A percentile compares a stretch with the other conserved stretches of the same genome.
Evolutionary conservation across 139 green algal genomes (phyloP).

Genomic region (Zygnema circumcarinatum): DNA sequence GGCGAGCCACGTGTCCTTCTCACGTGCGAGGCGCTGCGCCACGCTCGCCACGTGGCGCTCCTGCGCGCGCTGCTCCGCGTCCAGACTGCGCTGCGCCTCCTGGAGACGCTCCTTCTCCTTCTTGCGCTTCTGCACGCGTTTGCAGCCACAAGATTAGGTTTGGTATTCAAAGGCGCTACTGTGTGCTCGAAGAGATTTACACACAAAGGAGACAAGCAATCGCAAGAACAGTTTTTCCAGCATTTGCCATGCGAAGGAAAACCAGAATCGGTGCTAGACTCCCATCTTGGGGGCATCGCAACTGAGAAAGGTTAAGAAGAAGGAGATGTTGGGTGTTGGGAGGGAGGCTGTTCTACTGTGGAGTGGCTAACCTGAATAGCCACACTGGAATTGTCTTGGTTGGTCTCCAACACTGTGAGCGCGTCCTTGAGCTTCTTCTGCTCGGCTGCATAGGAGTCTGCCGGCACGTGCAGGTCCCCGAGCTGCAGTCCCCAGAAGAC

Average conservation of each 20-base stretch:
- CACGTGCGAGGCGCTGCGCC: conserved; percentile 22
- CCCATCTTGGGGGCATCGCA: no score
- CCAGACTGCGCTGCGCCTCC: conserved; percentile 46
- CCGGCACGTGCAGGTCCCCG: conserved; percentile 71
- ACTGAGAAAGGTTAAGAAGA: neutral
- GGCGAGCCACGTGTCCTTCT: conserved; percentile 39
- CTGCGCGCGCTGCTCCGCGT: conserved; percentile 49
- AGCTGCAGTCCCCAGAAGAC: conserved; percentile 80
- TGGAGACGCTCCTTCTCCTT: conserved; percentile 61
- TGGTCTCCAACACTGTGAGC: conserved; percentile 23
- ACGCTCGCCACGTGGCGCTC: conserved; percentile 11
- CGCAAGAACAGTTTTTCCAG: no score
- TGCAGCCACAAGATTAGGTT: no score
- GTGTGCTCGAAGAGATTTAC: no score
- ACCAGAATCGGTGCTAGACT: no score
- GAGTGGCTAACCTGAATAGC: conserved; percentile 32
- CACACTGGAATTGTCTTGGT: neutral
- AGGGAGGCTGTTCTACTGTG: neutral
- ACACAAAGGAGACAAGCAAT: no score
- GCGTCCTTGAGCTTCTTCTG: conserved; percentile 42
- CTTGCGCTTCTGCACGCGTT: conserved; percentile 48
- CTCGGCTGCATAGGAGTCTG: conserved; percentile 50
- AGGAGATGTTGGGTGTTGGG: neutral
- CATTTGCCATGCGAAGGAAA: no score
- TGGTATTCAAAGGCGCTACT: no score